Evolutionary conservation across 192 early-diverging fungal species (phyloP).

Genomic region (Coemansia furcata): DNA sequence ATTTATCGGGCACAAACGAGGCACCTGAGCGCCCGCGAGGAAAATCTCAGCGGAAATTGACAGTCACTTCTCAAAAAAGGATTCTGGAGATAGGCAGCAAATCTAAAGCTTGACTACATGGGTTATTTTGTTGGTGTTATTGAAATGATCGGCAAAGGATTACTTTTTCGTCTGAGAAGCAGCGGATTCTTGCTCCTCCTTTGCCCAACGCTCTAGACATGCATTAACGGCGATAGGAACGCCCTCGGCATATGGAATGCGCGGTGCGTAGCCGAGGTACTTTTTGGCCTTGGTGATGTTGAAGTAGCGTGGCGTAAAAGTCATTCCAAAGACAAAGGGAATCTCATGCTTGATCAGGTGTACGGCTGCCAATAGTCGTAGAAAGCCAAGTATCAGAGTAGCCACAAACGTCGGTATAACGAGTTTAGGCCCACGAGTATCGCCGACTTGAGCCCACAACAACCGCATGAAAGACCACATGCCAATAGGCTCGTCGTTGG

Average conservation of each 20-base stretch:
- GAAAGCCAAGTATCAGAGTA: conserved; percentile 61
- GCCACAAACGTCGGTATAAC: conserved; percentile 67
- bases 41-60: not conserved
- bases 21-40: not conserved
- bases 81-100: not conserved
- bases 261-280: conserved; percentile 63
- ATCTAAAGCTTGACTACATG: not conserved
- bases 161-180: not conserved
- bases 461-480: conserved; percentile 88
- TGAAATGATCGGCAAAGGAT: not conserved
- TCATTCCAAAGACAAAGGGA: conserved; percentile 75
- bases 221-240: conserved; percentile 47
- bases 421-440: conserved; percentile 57
- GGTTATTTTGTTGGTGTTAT: not conserved
- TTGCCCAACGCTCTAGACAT: conserved; percentile 47
- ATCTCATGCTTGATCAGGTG: conserved; percentile 69
- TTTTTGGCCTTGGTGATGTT: conserved; percentile 84
- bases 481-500: conserved; percentile 83
- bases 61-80: not conserved
- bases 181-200: conserved; percentile 21
- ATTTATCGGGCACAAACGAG: not conserved
- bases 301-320: conserved; percentile 79
- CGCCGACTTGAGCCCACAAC: conserved; percentile 61
- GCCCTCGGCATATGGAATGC: conserved; percentile 58
- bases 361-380: conserved; percentile 59